Base-by-base conservation (phyloP, 305 asterid genomes). In the Fraxinus platypoda region DNA sequence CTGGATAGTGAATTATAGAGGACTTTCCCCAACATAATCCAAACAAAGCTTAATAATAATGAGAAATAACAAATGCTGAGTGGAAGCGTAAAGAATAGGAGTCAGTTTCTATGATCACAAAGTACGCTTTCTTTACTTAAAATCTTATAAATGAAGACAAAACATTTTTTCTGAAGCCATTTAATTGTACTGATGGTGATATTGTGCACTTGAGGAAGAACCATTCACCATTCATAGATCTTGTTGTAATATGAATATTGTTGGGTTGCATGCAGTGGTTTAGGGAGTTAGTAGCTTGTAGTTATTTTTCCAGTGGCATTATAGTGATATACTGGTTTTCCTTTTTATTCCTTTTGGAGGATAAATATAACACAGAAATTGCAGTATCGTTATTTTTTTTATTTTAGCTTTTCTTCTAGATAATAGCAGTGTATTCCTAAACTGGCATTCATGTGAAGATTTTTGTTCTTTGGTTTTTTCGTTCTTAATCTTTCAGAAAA, bases 41-140 rank as follows among this genome's bases (percentile, higher is more conserved):
- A 33, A 46, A 77, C 41, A 72, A 54, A 78, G 9, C 52, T 57
- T 26, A 8, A 21, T 43, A 28, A 33, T 77, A 6, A 30, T 38
- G 66, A 30, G 66, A 21, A 66, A 38, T 66, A 33, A 76, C 81
- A 12, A 28, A 74, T 74, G 13, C 43, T 72, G 49, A 17, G 41
- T 72, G 7, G 21, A 72, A 72, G 64, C 76, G 80, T 70, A 34
- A 12, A 31, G 59, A 80, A 31, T n/a, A 49, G 70, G 70, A 80
- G 7, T 80, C 64, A 49, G 57, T 38, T 21, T 74, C 64, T 71
- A 21, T 19, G 0, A 19, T 59, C 17, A 62, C 73, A 25, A 15
- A 49, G 30, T 33, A 30, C 11, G 25, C 41, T 8, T 77, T 49
- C 59, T 49, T 49, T 49, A 49, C 7, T 1, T 4, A 49, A 49